phyloP scores from a whole-genome alignment of 805 yeast species.

The Danielozyma ontarioensis region DNA sequence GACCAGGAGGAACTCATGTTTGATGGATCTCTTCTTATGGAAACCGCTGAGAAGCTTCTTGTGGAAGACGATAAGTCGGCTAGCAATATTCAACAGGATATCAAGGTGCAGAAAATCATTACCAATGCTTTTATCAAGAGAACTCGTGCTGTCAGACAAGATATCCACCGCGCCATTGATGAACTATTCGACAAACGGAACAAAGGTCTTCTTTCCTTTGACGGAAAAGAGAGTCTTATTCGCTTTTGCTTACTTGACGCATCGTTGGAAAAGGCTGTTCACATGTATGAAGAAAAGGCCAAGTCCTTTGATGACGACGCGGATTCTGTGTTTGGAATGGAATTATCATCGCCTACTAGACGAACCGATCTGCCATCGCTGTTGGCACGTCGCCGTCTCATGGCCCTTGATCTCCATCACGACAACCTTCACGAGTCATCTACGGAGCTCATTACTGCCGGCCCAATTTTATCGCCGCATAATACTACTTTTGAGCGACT shows the following conservation, averaged over 20 bases:
- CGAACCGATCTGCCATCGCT: not conserved
- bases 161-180: constrained; percentile 50
- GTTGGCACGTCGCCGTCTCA: no score
- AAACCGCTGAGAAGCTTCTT: constrained; percentile 64
- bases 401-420: no score
- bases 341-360: not conserved
- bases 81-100: constrained; percentile 26
- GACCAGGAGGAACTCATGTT: constrained; percentile 61
- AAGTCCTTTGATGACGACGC: constrained; percentile 1
- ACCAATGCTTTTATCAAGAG: constrained; percentile 48
- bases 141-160: constrained; percentile 44
- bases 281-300: constrained; percentile 43
- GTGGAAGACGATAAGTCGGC: constrained; percentile 19
- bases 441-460: constrained; percentile 46
- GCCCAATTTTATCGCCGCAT: constrained; percentile 48
- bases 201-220: constrained; percentile 43
- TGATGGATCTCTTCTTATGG: constrained; percentile 71
- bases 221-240: constrained; percentile 50
- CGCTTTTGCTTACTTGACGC: constrained; percentile 52
- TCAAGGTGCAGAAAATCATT: constrained; percentile 39
- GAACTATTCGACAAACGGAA: constrained; percentile 42
- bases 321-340: constrained; percentile 1
- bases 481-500: constrained; percentile 11
- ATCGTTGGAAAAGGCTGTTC: constrained; percentile 47
- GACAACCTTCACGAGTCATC: constrained; percentile 45